Percentiles rank a stretch among this genome's conserved stretches.
Evolutionary conservation across 2,329 filamentous ascomycete genomes (phyloP).

Genomic region (Claviceps sp.): DNA sequence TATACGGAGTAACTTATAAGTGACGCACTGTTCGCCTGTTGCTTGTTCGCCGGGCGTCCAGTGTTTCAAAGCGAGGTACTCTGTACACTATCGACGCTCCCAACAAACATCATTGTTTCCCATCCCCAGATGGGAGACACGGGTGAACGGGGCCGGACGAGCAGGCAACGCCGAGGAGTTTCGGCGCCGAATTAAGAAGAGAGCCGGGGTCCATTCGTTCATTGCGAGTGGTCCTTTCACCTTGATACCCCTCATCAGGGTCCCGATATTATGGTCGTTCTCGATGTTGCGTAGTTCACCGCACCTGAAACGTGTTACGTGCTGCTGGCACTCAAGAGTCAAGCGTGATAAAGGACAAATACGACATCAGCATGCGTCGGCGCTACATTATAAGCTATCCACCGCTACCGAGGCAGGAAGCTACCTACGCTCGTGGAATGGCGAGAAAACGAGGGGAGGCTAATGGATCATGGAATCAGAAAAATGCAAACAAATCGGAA

Average conservation of each 20-base stretch:
- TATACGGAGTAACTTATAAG: no score
- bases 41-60: neutral
- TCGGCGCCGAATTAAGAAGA: neutral
- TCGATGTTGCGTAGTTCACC: neutral
- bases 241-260: no score
- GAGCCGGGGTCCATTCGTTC: no score
- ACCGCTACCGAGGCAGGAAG: neutral
- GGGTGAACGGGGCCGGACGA: neutral
- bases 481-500: no score
- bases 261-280: neutral
- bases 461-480: neutral
- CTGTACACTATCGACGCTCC: neutral
- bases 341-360: neutral
- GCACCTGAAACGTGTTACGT: neutral
- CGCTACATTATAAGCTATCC: neutral
- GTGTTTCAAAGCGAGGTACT: constrained; percentile 1
- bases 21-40: neutral
- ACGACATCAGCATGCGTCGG: neutral
- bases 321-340: neutral
- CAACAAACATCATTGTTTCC: neutral
- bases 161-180: neutral
- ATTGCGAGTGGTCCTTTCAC: no score
- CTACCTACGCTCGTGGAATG: no score
- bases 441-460: no score
- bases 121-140: neutral